Conservation (phyloP, 768 basidiomycete genomes). For the Boletus tomentosulus region DNA sequence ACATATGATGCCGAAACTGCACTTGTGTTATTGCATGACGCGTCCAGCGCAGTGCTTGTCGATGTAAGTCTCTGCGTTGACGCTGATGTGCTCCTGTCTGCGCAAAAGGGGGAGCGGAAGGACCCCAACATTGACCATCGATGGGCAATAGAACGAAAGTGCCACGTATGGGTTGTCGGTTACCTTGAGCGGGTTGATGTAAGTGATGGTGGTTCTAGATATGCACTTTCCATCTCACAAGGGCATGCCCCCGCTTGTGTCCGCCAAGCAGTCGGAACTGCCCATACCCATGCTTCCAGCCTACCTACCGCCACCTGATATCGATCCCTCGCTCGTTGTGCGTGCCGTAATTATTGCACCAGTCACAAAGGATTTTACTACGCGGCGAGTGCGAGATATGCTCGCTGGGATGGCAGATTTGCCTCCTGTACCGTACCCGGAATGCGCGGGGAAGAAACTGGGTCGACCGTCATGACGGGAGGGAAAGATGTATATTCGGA, state of each 20-base stretch:
- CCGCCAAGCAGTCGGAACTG: conserved; percentile 32
- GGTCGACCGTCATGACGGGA: conserved; percentile 2
- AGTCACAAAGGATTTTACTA: conserved; percentile 42
- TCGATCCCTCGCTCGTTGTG: conserved; percentile 45
- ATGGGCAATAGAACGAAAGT: conserved; percentile 54
- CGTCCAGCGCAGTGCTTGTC: conserved; percentile 48
- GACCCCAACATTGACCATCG: conserved; percentile 11
- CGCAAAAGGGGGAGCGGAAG: conserved; percentile 5
- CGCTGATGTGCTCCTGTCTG: conserved; percentile 18
- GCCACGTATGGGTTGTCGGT: conserved; percentile 52
- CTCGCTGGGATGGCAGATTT: conserved; percentile 20
- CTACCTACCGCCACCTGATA: conserved; percentile 35
- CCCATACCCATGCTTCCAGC: conserved; percentile 42
- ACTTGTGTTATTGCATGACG: conserved; percentile 47
- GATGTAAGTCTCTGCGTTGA: conserved; percentile 54
- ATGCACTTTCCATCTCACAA: conserved; percentile 11
- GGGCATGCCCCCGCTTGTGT: conserved; percentile 9
- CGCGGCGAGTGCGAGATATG: conserved; percentile 19
- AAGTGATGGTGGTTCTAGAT: conserved; percentile 18
- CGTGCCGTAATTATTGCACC: conserved; percentile 51
- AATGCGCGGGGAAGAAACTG: conserved; percentile 5
- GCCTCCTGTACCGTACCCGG: conserved; percentile 20
- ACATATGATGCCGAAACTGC: conserved; percentile 50
- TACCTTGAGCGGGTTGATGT: conserved; percentile 51
- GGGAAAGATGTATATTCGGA: conserved; percentile 7